A percentile compares a stretch with the other conserved stretches of the same genome.
Evolutionary conservation across 228 moss, liverwort and hornwort species (phyloP).

Genomic region (Sphagnum magellanicum): DNA sequence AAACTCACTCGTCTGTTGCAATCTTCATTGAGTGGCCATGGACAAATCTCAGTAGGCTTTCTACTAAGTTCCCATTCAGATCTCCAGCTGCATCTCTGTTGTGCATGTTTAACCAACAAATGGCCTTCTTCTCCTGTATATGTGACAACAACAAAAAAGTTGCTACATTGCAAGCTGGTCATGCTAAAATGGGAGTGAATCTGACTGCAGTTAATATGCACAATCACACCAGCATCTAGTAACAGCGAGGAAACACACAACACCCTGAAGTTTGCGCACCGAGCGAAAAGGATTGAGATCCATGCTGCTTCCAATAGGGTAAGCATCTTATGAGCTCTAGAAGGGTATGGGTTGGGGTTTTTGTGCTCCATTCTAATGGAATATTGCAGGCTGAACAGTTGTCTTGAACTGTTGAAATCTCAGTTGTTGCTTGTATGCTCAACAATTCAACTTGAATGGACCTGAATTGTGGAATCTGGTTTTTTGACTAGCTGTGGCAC

Average conservation of each 20-base stretch:
- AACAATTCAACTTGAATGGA: too few relatives aligned
- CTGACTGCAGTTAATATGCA: conserved; percentile 76
- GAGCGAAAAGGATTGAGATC: conserved; percentile 94
- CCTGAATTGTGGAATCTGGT: too few relatives aligned
- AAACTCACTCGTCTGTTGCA: conserved; percentile 92
- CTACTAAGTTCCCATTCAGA: not conserved
- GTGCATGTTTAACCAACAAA: too few relatives aligned
- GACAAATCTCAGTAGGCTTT: conserved; percentile 71
- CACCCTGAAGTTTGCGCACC: conserved; percentile 91
- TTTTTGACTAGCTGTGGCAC: too few relatives aligned
- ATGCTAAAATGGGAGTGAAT: too few relatives aligned
- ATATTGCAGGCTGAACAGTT: too few relatives aligned
- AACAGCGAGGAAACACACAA: conserved; percentile 99
- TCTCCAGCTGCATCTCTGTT: too few relatives aligned
- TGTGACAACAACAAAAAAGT: too few relatives aligned
- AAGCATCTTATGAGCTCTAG: not conserved
- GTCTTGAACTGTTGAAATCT: too few relatives aligned
- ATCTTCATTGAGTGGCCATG: conserved; percentile 93
- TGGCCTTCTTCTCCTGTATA: too few relatives aligned
- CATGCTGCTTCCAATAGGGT: conserved; percentile 92
- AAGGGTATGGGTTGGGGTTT: not conserved
- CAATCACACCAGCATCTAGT: conserved; percentile 94
- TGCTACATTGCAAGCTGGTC: too few relatives aligned
- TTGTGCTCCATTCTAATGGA: not conserved
- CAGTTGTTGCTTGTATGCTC: too few relatives aligned